Base-by-base conservation (phyloP, 2,329 filamentous ascomycete genomes). In the Penicillium sp. region DNA sequence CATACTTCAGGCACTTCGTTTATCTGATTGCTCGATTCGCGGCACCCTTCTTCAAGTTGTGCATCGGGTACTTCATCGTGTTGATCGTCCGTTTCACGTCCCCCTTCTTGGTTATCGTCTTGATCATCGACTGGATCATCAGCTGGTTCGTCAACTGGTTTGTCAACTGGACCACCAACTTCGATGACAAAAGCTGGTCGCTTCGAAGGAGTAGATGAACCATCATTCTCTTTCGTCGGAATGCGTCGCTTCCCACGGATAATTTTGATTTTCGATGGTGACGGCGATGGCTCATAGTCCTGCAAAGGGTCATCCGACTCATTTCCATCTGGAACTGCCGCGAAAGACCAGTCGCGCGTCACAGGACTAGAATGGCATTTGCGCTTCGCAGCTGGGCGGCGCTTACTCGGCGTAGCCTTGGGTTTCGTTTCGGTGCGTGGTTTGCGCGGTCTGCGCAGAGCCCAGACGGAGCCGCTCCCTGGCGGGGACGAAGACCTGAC, bases 281-380 rank as follows among this genome's bases (percentile, higher is more conserved):
- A 67, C 31, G 68, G 69, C 2, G 72, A 73, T 12, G 68, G 64
- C 54, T 67, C 65, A 26, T 65, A 56, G 28, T 75, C 70, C 53
- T 75, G 73, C 50, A 77, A 63, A 42, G 75, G 75, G 56, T 77
- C 75, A 58, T 77, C 75, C n/a, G 75, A 77, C 57, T 77, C 74
- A 50, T 66, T 70, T 48, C 64, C 67, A 41, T 72, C 70, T n/a
- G 64, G 60, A 11, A 64, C 56, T 37, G 66, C 57, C 37, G 72
- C 69, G 53, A 75, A 75, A 41, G 67, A 73, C 72, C 71, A 75
- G 61, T 74, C 71, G 52, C 60, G 66, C 38, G 63, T 55, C 40
- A 65, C 63, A 30, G 69, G 63, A 46, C 67, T 73, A 11, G 64
- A 69, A 52, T 66, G 64, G 33, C 61, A 53, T 36, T 68, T 71